phyloP scores from a whole-genome alignment of 306 rosid species.

The Gillenia trifoliata region DNA sequence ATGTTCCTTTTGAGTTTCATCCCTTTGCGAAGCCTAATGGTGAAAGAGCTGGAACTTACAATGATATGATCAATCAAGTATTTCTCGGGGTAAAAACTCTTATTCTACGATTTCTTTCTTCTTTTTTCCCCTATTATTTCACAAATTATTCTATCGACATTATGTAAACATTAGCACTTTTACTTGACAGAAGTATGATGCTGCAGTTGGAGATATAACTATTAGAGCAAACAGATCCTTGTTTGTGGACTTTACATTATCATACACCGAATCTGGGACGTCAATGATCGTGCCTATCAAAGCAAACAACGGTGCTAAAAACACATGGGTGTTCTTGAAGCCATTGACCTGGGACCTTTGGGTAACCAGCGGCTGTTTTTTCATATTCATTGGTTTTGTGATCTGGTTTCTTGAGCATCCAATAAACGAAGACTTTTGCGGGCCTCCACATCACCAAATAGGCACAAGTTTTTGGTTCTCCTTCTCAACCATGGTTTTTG shows the following conservation, averaged over 20 bases:
- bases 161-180: background rate
- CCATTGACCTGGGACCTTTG: slow-evolving; percentile 50
- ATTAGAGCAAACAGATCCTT: slow-evolving; percentile 41
- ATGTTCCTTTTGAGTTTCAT: slow-evolving; percentile 27
- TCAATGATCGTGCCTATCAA: slow-evolving; percentile 47
- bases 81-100: slow-evolving; percentile 27
- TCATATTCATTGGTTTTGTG: slow-evolving; percentile 47
- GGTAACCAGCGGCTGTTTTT: slow-evolving; percentile 37
- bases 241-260: slow-evolving; percentile 48
- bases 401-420: slow-evolving; percentile 63
- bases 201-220: slow-evolving; percentile 25
- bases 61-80: slow-evolving; percentile 42
- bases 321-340: slow-evolving; percentile 57
- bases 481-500: slow-evolving; percentile 50
- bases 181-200: slow-evolving; percentile 40
- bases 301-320: slow-evolving; percentile 21
- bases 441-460: slow-evolving; percentile 43
- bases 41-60: slow-evolving; percentile 30
- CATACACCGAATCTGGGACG: slow-evolving; percentile 52
- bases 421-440: slow-evolving; percentile 46
- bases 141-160: background rate
- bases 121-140: no score
- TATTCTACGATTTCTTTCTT: background rate
- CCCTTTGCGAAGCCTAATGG: slow-evolving; percentile 27
- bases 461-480: slow-evolving; percentile 64